Evolutionary conservation across 169 alveolate genomes (phyloP).

Genomic region (Plasmodium falciparum): DNA sequence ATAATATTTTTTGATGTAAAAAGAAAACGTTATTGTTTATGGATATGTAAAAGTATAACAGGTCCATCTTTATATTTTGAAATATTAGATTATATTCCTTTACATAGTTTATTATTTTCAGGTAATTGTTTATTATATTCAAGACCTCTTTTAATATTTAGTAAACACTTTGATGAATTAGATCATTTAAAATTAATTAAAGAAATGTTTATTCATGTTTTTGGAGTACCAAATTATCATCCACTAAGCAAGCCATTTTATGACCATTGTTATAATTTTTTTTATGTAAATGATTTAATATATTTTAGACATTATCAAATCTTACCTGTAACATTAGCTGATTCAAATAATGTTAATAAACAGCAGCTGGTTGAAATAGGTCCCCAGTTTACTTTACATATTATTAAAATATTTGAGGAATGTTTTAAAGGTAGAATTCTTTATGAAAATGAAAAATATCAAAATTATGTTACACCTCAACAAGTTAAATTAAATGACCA

Average conservation of each 20-base stretch:
- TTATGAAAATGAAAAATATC: slow-evolving; percentile 50
- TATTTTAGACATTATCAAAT: slow-evolving; percentile 95
- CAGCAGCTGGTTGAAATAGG: slow-evolving; percentile 91
- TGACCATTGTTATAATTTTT: slow-evolving; percentile 95
- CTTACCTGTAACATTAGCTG: slow-evolving; percentile 83
- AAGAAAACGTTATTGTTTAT: slow-evolving; percentile 92
- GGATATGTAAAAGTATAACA: slow-evolving; percentile 95
- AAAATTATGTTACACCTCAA: slow-evolving; percentile 33
- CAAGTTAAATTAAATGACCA: slow-evolving; percentile 31
- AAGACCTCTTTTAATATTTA: slow-evolving; percentile 96
- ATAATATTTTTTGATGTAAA: slow-evolving; percentile 94
- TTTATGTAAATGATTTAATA: slow-evolving; percentile 89
- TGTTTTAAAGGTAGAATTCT: slow-evolving; percentile 63
- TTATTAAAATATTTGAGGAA: slow-evolving; percentile 62
- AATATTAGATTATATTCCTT: slow-evolving; percentile 87
- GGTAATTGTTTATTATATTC: slow-evolving; percentile 96
- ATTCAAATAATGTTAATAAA: slow-evolving; percentile 86
- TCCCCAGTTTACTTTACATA: slow-evolving; percentile 59
- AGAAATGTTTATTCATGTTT: slow-evolving; percentile 83
- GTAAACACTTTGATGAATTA: slow-evolving; percentile 84
- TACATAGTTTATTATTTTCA: slow-evolving; percentile 81
- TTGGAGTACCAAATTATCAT: slow-evolving; percentile 95
- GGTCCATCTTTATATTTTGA: slow-evolving; percentile 97
- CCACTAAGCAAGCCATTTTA: slow-evolving; percentile 97
- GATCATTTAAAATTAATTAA: slow-evolving; percentile 83